phyloP scores from a whole-genome alignment of 2,329 filamentous ascomycete genomes.

The Bisporella sp. region DNA sequence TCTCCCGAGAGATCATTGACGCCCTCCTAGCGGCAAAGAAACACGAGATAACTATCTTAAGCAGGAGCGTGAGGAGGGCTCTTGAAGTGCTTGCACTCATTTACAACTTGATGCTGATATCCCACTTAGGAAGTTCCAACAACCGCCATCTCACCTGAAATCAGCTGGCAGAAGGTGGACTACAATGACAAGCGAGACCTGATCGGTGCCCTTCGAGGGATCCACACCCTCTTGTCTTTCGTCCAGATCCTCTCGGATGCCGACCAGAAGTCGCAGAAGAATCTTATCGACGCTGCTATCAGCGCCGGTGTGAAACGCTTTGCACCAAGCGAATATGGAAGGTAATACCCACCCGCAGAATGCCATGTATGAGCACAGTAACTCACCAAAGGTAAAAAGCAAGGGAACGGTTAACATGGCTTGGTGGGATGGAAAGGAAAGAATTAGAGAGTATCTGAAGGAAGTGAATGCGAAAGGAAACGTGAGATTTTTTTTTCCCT shows the following conservation, averaged over 20 bases:
- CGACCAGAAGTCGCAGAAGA: slow-evolving; percentile 29
- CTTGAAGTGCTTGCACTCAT: neutral
- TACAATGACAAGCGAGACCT: slow-evolving; percentile 37
- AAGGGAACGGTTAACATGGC: slow-evolving; percentile 33
- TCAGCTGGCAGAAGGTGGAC: slow-evolving; percentile 35
- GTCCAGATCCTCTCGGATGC: slow-evolving; percentile 14
- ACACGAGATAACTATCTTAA: slow-evolving; percentile 46
- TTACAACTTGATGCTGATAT: slow-evolving; percentile 6
- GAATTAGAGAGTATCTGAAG: slow-evolving; percentile 41
- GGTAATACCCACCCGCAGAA: slow-evolving; percentile 12
- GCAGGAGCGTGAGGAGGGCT: slow-evolving; percentile 32
- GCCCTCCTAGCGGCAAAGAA: slow-evolving; percentile 38
- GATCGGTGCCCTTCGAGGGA: slow-evolving; percentile 33
- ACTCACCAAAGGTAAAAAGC: slow-evolving; percentile 18
- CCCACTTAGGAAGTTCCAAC: slow-evolving; percentile 18
- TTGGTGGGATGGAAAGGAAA: slow-evolving; percentile 45
- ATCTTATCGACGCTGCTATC: slow-evolving; percentile 33
- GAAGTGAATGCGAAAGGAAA: slow-evolving; percentile 38
- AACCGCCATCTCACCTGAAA: slow-evolving; percentile 14
- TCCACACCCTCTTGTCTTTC: slow-evolving; percentile 48
- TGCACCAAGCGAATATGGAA: slow-evolving; percentile 32
- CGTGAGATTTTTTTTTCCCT: slow-evolving; percentile 6
- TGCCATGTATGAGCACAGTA: neutral
- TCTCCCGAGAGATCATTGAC: slow-evolving; percentile 46
- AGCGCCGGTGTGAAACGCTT: slow-evolving; percentile 34